Percentiles rank a stretch among this genome's conserved stretches.
Conservation (phyloP, 495 filamentous ascomycete genomes). For the Podospora tetraspora region DNA sequence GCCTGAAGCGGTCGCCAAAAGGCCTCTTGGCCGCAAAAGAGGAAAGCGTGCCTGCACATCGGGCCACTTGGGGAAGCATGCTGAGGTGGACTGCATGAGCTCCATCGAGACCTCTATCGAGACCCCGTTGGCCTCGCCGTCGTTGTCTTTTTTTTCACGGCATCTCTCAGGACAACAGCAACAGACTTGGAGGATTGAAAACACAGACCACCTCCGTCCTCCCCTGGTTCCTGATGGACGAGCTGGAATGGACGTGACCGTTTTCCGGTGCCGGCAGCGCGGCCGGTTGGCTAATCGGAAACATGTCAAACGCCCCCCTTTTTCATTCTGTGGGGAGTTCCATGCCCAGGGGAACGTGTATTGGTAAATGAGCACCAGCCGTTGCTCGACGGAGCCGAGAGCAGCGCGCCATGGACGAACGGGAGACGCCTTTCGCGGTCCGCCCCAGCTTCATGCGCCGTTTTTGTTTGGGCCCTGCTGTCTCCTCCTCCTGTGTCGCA, state of each 20-base stretch:
- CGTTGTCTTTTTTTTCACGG: not conserved
- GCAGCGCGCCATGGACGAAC: not conserved
- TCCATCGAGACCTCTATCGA: not conserved
- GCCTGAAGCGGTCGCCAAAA: slow-evolving; percentile 1
- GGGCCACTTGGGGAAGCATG: slow-evolving; percentile 7
- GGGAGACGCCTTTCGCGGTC: slow-evolving; percentile 5
- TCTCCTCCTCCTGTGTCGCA: slow-evolving; percentile 13
- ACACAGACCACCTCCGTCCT: not conserved
- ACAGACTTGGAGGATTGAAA: too few species aligned
- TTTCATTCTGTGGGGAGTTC: slow-evolving; percentile 11
- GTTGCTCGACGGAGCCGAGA: slow-evolving; percentile 11
- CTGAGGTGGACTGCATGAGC: slow-evolving; percentile 16
- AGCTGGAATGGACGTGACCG: not conserved
- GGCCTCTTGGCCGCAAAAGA: slow-evolving; percentile 13
- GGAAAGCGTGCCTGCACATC: slow-evolving; percentile 29
- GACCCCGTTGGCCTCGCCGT: not conserved
- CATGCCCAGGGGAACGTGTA: slow-evolving; percentile 5
- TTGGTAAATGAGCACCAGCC: slow-evolving; percentile 21
- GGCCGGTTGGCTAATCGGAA: slow-evolving; percentile 6
- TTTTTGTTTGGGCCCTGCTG: slow-evolving; percentile 4
- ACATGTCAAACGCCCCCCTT: slow-evolving; percentile 10
- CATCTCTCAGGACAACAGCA: too few species aligned
- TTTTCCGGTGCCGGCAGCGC: not conserved
- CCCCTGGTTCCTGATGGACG: too few species aligned
- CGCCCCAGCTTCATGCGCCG: slow-evolving; percentile 12